phyloP scores from a whole-genome alignment of 495 filamentous ascomycete genomes.

The Penicillium paxilli region DNA sequence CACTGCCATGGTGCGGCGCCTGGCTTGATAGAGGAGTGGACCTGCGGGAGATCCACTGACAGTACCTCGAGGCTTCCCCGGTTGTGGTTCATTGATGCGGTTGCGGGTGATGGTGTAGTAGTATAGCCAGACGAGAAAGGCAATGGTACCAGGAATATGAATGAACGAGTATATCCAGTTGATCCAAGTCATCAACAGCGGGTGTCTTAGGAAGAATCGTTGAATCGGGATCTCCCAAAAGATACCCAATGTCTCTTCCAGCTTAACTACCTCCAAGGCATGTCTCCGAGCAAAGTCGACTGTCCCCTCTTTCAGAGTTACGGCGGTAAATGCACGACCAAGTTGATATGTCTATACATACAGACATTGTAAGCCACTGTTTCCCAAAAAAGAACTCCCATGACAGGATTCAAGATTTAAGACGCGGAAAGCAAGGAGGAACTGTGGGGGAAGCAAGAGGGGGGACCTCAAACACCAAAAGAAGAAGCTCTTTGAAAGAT shows the following conservation, averaged over 20 bases:
- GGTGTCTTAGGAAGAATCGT: constrained; percentile 49
- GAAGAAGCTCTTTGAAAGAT: too few relatives aligned
- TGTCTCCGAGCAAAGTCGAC: constrained; percentile 57
- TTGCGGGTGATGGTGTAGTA: constrained; percentile 62
- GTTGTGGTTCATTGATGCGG: constrained; percentile 35
- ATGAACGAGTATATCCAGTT: constrained; percentile 79
- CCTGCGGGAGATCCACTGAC: constrained; percentile 44
- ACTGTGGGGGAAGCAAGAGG: not conserved
- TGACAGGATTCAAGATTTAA: too few relatives aligned
- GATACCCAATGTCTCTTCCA: constrained; percentile 54
- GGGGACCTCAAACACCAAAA: not conserved
- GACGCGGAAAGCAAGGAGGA: too few relatives aligned
- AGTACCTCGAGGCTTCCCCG: constrained; percentile 34
- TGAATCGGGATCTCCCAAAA: constrained; percentile 60
- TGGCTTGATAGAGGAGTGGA: constrained; percentile 55
- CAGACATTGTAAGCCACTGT: not conserved
- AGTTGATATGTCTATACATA: constrained; percentile 57
- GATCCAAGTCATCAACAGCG: constrained; percentile 45
- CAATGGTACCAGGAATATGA: constrained; percentile 78
- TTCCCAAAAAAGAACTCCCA: too few relatives aligned
- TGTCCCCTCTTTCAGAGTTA: constrained; percentile 58
- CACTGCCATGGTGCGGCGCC: constrained; percentile 68
- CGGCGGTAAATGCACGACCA: constrained; percentile 60
- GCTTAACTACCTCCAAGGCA: constrained; percentile 54
- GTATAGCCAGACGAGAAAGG: constrained; percentile 66